Conservation (phyloP, 345 rosid species). For the Sisymbrium irio region DNA sequence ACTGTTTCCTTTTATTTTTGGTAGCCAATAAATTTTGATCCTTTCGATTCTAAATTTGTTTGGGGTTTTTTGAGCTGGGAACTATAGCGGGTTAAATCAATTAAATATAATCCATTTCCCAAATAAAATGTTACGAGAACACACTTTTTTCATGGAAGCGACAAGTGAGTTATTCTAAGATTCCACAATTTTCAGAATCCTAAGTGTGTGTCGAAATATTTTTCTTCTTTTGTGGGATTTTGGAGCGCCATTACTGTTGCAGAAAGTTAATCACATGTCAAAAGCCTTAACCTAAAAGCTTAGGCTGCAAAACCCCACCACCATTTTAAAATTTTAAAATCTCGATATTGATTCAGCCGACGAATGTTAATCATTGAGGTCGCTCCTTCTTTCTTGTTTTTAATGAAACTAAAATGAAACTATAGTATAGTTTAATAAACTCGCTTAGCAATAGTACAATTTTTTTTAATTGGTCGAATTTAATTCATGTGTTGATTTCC, state of each 20-base stretch:
- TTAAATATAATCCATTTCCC: neutral
- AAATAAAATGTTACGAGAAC: conserved; percentile 3
- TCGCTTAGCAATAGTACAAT: neutral
- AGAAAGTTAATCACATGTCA: conserved; percentile 34
- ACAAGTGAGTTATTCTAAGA: conserved; percentile 3
- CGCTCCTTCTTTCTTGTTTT: conserved; percentile 28
- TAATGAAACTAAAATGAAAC: conserved; percentile 6
- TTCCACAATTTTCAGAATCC: conserved; percentile 13
- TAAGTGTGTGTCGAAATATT: conserved; percentile 18
- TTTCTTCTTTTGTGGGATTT: conserved; percentile 15
- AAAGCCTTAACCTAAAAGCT: conserved; percentile 36
- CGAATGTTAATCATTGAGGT: conserved; percentile 31
- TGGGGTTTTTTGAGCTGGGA: no score
- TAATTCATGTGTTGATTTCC: neutral
- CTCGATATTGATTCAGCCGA: conserved; percentile 21
- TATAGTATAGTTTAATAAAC: neutral
- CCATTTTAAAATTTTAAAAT: conserved; percentile 4
- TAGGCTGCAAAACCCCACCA: conserved; percentile 29
- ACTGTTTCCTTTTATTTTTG: neutral
- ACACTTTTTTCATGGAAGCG: conserved; percentile 20
- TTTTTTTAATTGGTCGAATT: neutral
- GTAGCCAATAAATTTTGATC: neutral
- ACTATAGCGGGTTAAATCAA: neutral
- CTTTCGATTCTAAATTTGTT: neutral
- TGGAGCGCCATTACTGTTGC: conserved; percentile 13